These are phyloP conservation scores for Penicillium frequentans DNA, from an alignment of 2,329 filamentous ascomycete genomes.

Conservation along the genomic window DNA sequence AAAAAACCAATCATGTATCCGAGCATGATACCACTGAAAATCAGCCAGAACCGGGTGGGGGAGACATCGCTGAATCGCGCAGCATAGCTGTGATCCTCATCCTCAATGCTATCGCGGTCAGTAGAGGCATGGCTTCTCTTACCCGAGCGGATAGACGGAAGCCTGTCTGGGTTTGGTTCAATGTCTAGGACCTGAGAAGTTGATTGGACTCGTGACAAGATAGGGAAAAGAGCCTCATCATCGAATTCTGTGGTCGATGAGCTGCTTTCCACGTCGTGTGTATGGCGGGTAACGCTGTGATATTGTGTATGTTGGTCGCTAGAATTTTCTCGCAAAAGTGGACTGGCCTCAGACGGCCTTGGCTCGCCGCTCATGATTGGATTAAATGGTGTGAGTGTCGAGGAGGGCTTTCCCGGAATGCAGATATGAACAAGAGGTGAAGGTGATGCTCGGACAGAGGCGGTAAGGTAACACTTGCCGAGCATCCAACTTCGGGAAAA, in stretches of 20 bases:
- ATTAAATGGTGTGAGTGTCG: neutral
- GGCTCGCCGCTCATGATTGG: neutral
- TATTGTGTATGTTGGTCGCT: constrained; percentile 8
- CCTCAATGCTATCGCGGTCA: constrained; percentile 4
- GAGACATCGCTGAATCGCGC: constrained; percentile 40
- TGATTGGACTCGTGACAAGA: constrained; percentile 27
- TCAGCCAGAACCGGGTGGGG: constrained; percentile 58
- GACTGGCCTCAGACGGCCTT: constrained; percentile 16
- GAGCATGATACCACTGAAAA: constrained; percentile 61
- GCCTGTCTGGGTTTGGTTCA: constrained; percentile 26
- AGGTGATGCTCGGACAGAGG: neutral
- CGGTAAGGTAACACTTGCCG: neutral
- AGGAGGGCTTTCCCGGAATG: neutral
- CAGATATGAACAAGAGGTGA: neutral
- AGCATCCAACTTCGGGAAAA: neutral
- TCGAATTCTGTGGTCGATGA: constrained; percentile 5
- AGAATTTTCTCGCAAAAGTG: constrained; percentile 13
- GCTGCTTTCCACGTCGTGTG: constrained; percentile 7
- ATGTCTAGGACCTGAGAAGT: constrained; percentile 28
- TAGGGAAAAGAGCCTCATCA: constrained; percentile 22
- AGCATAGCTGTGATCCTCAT: constrained; percentile 24
- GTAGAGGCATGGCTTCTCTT: constrained; percentile 7
- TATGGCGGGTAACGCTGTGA: constrained; percentile 1
- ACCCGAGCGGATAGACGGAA: constrained; percentile 14
- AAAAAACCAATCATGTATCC: constrained; percentile 59